Evolutionary conservation across 2,329 filamentous ascomycete species (phyloP).

Genomic region (Sarocladium kiliense): DNA sequence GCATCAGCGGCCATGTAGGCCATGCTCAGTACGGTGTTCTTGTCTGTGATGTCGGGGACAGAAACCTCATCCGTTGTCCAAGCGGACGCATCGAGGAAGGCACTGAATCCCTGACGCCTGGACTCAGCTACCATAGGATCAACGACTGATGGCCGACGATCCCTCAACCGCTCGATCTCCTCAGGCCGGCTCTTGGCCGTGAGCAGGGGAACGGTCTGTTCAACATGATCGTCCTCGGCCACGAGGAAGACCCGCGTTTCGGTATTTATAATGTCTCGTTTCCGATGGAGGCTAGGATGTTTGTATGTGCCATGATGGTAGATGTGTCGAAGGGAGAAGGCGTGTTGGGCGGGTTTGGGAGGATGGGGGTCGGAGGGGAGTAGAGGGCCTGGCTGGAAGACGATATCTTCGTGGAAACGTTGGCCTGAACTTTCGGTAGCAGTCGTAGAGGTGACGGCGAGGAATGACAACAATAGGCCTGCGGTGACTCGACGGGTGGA

Average conservation of each 20-base stretch:
- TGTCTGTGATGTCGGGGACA: slow-evolving; percentile 80
- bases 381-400: slow-evolving; percentile 34
- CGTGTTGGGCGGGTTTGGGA: slow-evolving; percentile 47
- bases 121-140: slow-evolving; percentile 73
- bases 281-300: slow-evolving; percentile 72
- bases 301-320: slow-evolving; percentile 84
- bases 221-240: slow-evolving; percentile 50
- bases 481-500: slow-evolving; percentile 61
- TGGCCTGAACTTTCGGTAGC: slow-evolving; percentile 27
- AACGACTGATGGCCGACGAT: slow-evolving; percentile 70
- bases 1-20: slow-evolving; percentile 87
- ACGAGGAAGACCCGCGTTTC: slow-evolving; percentile 53
- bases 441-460: slow-evolving; percentile 50
- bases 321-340: slow-evolving; percentile 75
- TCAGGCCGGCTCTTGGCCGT: slow-evolving; percentile 58
- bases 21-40: slow-evolving; percentile 75
- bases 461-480: slow-evolving; percentile 59
- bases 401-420: slow-evolving; percentile 35
- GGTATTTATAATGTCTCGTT: slow-evolving; percentile 62
- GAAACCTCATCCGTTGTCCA: slow-evolving; percentile 79
- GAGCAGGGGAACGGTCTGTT: slow-evolving; percentile 48
- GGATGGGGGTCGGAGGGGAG: slow-evolving; percentile 37
- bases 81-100: slow-evolving; percentile 63
- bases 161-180: slow-evolving; percentile 74
- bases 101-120: slow-evolving; percentile 61